Evolutionary conservation across 768 basidiomycete genomes (phyloP).

Genomic region (Panaeolus papilionaceus): DNA sequence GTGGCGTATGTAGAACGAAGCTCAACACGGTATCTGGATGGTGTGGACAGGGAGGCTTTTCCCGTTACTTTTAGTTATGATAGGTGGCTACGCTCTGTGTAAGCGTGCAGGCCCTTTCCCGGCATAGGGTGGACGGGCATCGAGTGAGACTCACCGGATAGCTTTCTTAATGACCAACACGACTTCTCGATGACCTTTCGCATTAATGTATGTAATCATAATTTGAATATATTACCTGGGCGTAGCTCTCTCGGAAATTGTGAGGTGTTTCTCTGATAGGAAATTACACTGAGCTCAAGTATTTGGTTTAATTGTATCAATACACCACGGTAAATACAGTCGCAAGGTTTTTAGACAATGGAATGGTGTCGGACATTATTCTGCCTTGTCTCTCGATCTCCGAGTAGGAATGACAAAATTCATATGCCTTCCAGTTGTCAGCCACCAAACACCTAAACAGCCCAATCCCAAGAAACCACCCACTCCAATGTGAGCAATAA

Average conservation of each 20-base stretch:
- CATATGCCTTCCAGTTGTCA: constrained; percentile 25
- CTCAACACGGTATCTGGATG: constrained; percentile 68
- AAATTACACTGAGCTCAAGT: too few relatives aligned
- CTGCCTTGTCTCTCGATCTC: not conserved
- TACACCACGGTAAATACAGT: too few relatives aligned
- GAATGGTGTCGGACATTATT: not conserved
- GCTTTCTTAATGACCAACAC: not conserved
- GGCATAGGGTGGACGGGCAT: not conserved
- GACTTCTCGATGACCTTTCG: not conserved
- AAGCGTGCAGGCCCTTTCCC: not conserved
- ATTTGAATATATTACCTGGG: too few relatives aligned
- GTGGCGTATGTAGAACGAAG: constrained; percentile 49
- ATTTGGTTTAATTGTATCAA: too few relatives aligned
- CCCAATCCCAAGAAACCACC: constrained; percentile 36
- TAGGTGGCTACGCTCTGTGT: constrained; percentile 44
- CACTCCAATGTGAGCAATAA: constrained; percentile 40
- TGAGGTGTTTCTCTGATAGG: too few relatives aligned
- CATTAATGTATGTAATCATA: too few relatives aligned
- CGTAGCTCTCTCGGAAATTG: too few relatives aligned
- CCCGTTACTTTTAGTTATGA: constrained; percentile 56
- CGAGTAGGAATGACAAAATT: not conserved
- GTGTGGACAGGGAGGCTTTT: constrained; percentile 63
- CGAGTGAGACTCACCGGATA: not conserved
- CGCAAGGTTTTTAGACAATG: too few relatives aligned
- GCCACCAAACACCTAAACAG: constrained; percentile 40